These are phyloP conservation scores for Aspergillus sclerotialis DNA, from an alignment of 2,329 filamentous ascomycete genomes.

Conservation along the genomic window DNA sequence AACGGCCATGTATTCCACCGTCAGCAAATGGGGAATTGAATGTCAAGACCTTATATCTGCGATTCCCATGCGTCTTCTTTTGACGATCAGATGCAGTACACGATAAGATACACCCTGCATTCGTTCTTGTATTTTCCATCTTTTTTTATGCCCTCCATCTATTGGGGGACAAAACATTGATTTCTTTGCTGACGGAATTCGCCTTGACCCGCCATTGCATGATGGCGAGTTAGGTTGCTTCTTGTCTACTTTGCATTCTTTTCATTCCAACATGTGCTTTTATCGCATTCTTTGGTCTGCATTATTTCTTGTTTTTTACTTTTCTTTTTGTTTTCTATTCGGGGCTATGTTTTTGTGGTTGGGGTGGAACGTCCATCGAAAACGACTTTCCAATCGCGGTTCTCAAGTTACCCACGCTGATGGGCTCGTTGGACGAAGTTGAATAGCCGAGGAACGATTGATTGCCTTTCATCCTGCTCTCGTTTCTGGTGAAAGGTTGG, in stretches of 20 bases:
- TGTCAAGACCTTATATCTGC: conserved; percentile 17
- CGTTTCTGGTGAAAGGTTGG: not conserved
- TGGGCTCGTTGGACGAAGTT: conserved; percentile 3
- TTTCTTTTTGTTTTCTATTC: conserved; percentile 1
- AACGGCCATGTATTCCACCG: conserved; percentile 18
- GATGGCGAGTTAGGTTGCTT: not conserved
- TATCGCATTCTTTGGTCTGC: conserved; percentile 4
- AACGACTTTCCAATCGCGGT: too few species aligned
- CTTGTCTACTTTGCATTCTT: conserved; percentile 6
- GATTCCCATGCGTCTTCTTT: conserved; percentile 11
- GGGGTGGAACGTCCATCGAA: too few species aligned
- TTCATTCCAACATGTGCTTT: conserved; percentile 7
- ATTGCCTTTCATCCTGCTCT: not conserved
- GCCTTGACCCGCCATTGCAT: not conserved
- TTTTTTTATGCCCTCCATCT: conserved; percentile 1
- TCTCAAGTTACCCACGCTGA: too few species aligned
- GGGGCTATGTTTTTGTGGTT: conserved; percentile 6
- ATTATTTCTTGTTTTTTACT: conserved; percentile 4
- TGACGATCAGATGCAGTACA: conserved; percentile 13
- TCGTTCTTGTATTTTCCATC: conserved; percentile 15
- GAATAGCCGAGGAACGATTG: not conserved
- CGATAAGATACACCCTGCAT: conserved; percentile 10
- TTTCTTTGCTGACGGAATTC: not conserved
- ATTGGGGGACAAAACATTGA: conserved; percentile 1
- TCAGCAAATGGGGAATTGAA: conserved; percentile 21